Evolutionary conservation across 108 stramenopile species (phyloP).

Genomic region (Fragilariopsis cylindrus): DNA sequence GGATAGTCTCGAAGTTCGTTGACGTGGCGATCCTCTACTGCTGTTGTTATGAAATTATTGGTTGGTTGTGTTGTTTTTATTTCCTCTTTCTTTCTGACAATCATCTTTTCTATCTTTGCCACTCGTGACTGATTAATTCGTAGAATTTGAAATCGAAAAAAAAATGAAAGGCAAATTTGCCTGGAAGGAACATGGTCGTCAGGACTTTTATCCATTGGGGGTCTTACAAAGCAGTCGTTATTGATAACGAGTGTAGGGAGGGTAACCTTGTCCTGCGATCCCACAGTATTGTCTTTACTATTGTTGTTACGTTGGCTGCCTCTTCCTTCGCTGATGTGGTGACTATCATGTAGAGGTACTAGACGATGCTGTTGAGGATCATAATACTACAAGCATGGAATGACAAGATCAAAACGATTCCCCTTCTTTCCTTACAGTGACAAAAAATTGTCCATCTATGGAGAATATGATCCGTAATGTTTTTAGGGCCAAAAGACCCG

Average conservation of each 20-base stretch:
- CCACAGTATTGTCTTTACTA: neutral
- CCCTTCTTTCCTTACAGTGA: neutral
- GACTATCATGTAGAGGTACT: no score
- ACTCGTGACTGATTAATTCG: no score
- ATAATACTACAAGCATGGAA: neutral
- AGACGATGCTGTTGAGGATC: neutral
- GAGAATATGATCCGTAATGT: neutral
- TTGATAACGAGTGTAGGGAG: neutral
- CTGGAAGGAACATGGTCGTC: conserved; percentile 6
- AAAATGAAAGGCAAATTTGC: neutral
- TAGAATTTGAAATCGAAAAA: no score
- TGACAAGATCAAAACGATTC: neutral
- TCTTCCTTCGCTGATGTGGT: neutral
- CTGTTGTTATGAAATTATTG: no score
- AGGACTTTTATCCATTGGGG: conserved; percentile 19
- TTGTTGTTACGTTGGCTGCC: neutral
- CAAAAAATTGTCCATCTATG: neutral
- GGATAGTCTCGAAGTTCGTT: no score
- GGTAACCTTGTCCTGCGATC: conserved; percentile 12
- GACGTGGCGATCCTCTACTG: no score
- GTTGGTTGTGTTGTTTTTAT: no score
- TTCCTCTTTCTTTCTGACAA: no score
- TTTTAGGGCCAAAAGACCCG: neutral
- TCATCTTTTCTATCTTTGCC: no score
- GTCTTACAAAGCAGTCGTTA: conserved; percentile 9